Evolutionary conservation across 225 moss, liverwort and hornwort species (phyloP).

Genomic region (Polytrichum formosum): DNA sequence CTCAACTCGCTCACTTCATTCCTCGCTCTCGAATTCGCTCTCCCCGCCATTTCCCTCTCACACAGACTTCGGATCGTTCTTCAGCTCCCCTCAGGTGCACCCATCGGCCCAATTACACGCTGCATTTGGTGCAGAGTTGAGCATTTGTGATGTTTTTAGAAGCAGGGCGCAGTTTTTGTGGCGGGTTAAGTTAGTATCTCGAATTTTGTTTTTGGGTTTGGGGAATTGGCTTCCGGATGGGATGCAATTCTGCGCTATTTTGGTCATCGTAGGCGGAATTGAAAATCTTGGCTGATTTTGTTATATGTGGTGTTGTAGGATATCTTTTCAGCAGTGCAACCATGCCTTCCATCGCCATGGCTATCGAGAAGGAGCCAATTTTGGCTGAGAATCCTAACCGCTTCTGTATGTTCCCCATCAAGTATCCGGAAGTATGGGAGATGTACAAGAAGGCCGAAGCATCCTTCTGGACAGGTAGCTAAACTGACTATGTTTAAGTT

Average conservation of each 20-base stretch:
- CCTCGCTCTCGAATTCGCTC: background rate
- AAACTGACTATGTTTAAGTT: too few relatives aligned
- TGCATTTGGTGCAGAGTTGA: background rate
- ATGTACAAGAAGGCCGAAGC: slow-evolving; percentile 66
- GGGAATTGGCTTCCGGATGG: background rate
- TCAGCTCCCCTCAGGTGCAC: background rate
- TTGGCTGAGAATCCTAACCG: slow-evolving; percentile 43
- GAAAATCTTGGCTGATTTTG: background rate
- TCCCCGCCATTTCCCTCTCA: too few relatives aligned
- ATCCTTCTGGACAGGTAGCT: slow-evolving; percentile 55
- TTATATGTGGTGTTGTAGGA: background rate
- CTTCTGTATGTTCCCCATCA: slow-evolving; percentile 62
- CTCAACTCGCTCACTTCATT: accelerated
- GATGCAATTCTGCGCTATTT: background rate
- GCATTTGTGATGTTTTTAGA: background rate
- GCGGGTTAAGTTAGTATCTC: too few relatives aligned
- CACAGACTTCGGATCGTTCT: background rate
- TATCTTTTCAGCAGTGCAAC: background rate
- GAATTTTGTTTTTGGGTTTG: too few relatives aligned
- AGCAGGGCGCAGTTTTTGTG: too few relatives aligned
- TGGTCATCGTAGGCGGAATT: background rate
- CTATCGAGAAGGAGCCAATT: slow-evolving; percentile 33
- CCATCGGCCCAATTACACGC: too few relatives aligned
- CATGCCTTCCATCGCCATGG: slow-evolving; percentile 38
- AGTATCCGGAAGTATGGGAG: slow-evolving; percentile 55